These are phyloP conservation scores for Ambrosia artemisiifolia DNA, from an alignment of 129 eudicot species.

Conservation along the genomic window DNA sequence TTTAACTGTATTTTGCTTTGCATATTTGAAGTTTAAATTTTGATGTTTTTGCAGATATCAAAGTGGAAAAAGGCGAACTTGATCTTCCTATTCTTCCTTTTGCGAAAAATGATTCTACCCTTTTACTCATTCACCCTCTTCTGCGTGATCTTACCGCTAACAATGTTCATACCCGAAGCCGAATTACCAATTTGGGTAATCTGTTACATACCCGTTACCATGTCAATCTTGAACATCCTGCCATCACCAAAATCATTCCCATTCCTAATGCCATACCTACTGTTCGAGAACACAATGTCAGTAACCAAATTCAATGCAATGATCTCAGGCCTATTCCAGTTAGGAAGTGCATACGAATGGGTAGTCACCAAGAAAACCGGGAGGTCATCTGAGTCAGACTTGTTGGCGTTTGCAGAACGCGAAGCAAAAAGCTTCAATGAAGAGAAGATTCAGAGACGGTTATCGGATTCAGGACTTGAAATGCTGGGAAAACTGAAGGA, in stretches of 20 bases:
- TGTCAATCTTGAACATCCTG: conserved; percentile 62
- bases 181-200: conserved; percentile 66
- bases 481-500: not conserved
- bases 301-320: conserved; percentile 74
- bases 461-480: conserved; percentile 2
- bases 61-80: conserved; percentile 45
- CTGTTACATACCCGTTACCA: conserved; percentile 58
- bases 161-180: conserved; percentile 60
- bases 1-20: too few species aligned
- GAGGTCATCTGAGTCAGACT: conserved; percentile 69
- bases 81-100: conserved; percentile 46
- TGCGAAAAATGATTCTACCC: conserved; percentile 49
- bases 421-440: not conserved
- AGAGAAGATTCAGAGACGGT: not conserved
- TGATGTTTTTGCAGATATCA: conserved; percentile 35
- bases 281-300: conserved; percentile 82
- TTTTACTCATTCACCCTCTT: conserved; percentile 43
- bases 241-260: conserved; percentile 76
- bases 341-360: conserved; percentile 87
- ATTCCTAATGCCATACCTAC: conserved; percentile 60
- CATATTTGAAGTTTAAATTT: too few species aligned
- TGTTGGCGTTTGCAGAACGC: conserved; percentile 27
- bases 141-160: conserved; percentile 35
- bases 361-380: conserved; percentile 82
- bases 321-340: conserved; percentile 75